phyloP scores from a whole-genome alignment of 305 asterid species.

The Rubia balearica region DNA sequence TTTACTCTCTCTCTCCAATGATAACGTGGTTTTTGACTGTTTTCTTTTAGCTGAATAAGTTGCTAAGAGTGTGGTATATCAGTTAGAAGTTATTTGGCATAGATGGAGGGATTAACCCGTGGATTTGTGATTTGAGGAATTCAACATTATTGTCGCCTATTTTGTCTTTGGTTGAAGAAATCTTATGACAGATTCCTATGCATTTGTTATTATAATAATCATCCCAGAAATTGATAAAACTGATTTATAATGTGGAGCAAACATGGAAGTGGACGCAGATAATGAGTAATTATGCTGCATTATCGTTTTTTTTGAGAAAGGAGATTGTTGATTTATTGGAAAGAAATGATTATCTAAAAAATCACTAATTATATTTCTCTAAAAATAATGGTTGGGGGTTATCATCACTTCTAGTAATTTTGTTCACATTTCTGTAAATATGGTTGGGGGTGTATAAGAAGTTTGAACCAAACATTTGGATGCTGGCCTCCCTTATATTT shows the following conservation, averaged over 20 bases:
- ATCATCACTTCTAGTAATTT: background rate
- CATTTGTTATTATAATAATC: background rate
- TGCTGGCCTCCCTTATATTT: background rate
- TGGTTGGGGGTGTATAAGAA: background rate
- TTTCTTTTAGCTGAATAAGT: background rate
- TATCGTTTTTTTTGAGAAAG: background rate
- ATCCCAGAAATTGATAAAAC: background rate
- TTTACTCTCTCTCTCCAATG: background rate
- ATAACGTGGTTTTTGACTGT: background rate
- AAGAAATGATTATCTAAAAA: background rate
- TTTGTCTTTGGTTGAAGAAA: background rate
- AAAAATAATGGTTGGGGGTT: background rate
- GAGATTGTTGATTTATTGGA: background rate
- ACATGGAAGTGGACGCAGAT: background rate
- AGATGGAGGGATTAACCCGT: background rate
- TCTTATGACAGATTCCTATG: background rate
- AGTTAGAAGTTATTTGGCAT: background rate
- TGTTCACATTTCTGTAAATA: background rate
- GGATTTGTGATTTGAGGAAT: background rate
- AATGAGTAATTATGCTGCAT: background rate
- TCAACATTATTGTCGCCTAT: background rate
- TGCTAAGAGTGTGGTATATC: background rate
- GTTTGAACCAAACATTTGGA: background rate
- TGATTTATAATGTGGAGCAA: background rate
- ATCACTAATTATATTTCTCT: background rate